A percentile compares a stretch with the other conserved stretches of the same genome.
Evolutionary conservation across 768 basidiomycete species (phyloP).

Genomic region (Amanita polypyramis): DNA sequence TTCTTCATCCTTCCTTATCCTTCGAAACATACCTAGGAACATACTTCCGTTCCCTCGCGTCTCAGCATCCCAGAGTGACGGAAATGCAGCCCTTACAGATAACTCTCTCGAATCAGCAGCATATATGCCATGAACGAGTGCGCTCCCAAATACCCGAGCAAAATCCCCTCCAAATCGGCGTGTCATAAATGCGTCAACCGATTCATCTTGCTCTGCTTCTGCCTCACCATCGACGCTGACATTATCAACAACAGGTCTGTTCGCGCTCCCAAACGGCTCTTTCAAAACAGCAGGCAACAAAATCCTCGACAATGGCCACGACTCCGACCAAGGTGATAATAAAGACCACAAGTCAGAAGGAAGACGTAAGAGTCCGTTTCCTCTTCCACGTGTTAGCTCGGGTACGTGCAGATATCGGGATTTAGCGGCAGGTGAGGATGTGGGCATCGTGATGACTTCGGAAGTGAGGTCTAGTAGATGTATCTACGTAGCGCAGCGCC

Average conservation of each 20-base stretch:
- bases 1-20: constrained; percentile 11
- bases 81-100: constrained; percentile 72
- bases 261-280: constrained; percentile 47
- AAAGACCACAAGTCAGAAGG: constrained; percentile 30
- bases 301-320: constrained; percentile 21
- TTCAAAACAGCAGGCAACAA: constrained; percentile 44
- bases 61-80: constrained; percentile 61
- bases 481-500: constrained; percentile 39
- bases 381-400: constrained; percentile 15
- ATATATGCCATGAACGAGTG: constrained; percentile 89
- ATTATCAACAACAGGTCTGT: constrained; percentile 22
- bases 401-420: constrained; percentile 65
- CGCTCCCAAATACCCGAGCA: constrained; percentile 67
- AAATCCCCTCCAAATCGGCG: constrained; percentile 65
- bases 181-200: constrained; percentile 65
- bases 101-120: constrained; percentile 72
- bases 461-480: constrained; percentile 56
- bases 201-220: constrained; percentile 49
- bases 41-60: constrained; percentile 61
- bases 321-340: neutral
- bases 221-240: no score
- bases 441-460: constrained; percentile 56
- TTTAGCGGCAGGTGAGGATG: constrained; percentile 59
- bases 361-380: constrained; percentile 39
- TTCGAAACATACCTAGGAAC: constrained; percentile 32